Percentiles rank a stretch among this genome's conserved stretches.
phyloP scores from a whole-genome alignment of 1,284 basidiomycete species.

The Trichosporon sp. region DNA sequence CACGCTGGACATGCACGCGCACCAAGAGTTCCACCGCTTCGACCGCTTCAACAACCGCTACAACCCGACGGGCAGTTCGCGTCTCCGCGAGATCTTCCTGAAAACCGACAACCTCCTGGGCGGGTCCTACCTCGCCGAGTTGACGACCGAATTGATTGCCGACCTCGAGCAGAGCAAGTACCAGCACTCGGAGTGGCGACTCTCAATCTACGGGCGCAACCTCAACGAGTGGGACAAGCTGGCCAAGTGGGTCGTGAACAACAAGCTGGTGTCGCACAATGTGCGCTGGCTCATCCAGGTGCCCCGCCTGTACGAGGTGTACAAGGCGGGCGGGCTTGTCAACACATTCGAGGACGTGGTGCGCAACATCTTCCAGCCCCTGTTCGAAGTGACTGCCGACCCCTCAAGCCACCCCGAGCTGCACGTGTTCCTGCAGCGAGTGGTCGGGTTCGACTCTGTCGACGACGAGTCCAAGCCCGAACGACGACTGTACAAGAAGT shows the following conservation, averaged over 20 bases:
- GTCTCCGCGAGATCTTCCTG: slow-evolving; percentile 94
- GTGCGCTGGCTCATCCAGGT: slow-evolving; percentile 98
- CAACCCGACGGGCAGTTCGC: slow-evolving; percentile 72
- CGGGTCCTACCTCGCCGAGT: slow-evolving; percentile 90
- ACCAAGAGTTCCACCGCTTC: slow-evolving; percentile 93
- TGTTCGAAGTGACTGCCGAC: slow-evolving; percentile 96
- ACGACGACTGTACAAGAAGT: slow-evolving; percentile 88
- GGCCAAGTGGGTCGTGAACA: slow-evolving; percentile 92
- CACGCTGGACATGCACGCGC: slow-evolving; percentile 99
- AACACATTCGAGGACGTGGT: slow-evolving; percentile 90
- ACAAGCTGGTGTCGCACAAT: slow-evolving; percentile 94
- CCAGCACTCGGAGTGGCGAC: slow-evolving; percentile 96
- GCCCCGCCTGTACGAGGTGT: slow-evolving; percentile 93
- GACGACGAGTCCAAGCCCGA: slow-evolving; percentile 98
- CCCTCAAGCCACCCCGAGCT: slow-evolving; percentile 88
- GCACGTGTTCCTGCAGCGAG: slow-evolving; percentile 92
- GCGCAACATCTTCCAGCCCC: slow-evolving; percentile 82
- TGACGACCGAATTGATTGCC: slow-evolving; percentile 83
- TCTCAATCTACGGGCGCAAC: slow-evolving; percentile 86
- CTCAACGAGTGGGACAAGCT: slow-evolving; percentile 94
- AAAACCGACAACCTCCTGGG: slow-evolving; percentile 96
- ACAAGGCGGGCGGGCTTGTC: slow-evolving; percentile 85
- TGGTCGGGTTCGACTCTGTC: slow-evolving; percentile 94
- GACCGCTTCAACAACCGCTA: slow-evolving; percentile 80
- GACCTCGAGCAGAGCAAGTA: slow-evolving; percentile 99